Percentiles rank a stretch among this genome's conserved stretches.
phyloP scores from a whole-genome alignment of 179 eudicot species.

The Spinacia oleracea region DNA sequence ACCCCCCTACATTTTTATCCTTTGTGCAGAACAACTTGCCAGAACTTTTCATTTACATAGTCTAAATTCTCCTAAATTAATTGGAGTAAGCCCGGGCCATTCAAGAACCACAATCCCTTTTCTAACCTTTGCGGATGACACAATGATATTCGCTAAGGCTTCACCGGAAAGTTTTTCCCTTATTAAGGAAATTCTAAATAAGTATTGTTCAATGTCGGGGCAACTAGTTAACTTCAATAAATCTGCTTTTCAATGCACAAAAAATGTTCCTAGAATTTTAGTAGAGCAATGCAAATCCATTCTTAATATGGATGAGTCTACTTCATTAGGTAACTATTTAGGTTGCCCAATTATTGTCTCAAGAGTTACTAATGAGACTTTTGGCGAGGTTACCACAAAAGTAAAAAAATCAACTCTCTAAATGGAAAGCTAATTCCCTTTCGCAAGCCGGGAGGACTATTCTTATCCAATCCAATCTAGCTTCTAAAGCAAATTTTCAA shows the following conservation, averaged over 20 bases:
- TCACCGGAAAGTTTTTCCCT: too few relatives aligned
- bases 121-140: background rate
- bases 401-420: too few relatives aligned
- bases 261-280: background rate
- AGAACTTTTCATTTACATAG: too few relatives aligned
- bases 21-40: background rate
- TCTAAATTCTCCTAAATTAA: too few relatives aligned
- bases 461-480: background rate
- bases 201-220: background rate
- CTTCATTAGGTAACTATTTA: background rate
- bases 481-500: background rate
- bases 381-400: too few relatives aligned
- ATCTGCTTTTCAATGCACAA: too few relatives aligned
- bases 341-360: background rate
- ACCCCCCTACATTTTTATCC: background rate
- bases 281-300: too few relatives aligned
- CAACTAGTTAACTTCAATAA: too few relatives aligned
- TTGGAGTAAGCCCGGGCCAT: background rate
- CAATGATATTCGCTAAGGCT: background rate
- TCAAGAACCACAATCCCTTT: background rate
- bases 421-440: background rate
- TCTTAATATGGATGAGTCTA: background rate
- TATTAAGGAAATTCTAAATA: background rate
- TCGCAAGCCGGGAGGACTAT: background rate
- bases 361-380: background rate